Evolutionary conservation across 1,284 basidiomycete genomes (phyloP).

Genomic region (Athelia psychrophila): DNA sequence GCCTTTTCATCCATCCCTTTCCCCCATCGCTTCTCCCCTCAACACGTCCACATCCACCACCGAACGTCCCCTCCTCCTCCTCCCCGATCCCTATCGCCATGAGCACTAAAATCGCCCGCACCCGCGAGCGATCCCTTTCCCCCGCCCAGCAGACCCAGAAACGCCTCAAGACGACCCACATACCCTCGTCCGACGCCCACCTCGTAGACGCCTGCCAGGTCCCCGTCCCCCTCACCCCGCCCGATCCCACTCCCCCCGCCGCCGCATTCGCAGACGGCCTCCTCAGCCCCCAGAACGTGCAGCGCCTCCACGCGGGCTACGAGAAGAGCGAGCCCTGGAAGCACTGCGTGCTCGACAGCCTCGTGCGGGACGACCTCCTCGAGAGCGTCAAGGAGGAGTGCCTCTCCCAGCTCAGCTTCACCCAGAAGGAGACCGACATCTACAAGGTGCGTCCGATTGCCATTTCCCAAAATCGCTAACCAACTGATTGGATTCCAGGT

Average conservation of each 20-base stretch:
- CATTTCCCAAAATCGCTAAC: conserved; percentile 2
- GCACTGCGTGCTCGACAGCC: conserved; percentile 78
- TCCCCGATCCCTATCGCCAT: too few relatives aligned
- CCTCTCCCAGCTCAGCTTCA: conserved; percentile 84
- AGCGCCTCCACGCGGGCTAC: conserved; percentile 57
- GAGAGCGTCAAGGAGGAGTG: conserved; percentile 79
- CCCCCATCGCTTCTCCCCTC: too few relatives aligned
- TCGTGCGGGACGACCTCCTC: conserved; percentile 86
- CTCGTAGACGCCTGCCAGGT: too few relatives aligned
- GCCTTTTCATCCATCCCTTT: too few relatives aligned
- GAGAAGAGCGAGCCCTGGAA: conserved; percentile 71
- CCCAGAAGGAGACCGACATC: conserved; percentile 98
- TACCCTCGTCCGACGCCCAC: neutral
- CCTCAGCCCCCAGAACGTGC: conserved; percentile 54
- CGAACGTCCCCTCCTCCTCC: too few relatives aligned
- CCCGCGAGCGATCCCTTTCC: neutral
- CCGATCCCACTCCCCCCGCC: neutral
- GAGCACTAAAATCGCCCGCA: neutral
- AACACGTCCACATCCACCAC: too few relatives aligned
- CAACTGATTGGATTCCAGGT: conserved; percentile 50
- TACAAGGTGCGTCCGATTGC: conserved; percentile 73
- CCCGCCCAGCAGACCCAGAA: neutral
- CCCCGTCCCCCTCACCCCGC: neutral
- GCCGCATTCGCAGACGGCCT: conserved; percentile 51
- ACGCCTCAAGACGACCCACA: neutral